phyloP scores from a whole-genome alignment of 1,139 yeast species.

The Yamadazyma conglobata region DNA sequence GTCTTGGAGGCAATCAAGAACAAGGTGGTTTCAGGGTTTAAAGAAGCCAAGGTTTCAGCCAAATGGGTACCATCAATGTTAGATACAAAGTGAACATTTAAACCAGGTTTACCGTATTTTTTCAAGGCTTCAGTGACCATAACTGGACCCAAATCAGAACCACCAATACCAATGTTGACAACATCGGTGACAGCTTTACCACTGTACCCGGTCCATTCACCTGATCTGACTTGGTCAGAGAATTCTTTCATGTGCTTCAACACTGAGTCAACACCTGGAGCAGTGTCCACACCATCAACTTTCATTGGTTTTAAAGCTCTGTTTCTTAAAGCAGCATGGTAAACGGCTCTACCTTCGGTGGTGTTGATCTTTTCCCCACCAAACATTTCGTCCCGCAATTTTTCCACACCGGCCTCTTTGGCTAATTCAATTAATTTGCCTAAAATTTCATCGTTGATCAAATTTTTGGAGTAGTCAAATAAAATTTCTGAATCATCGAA shows the following conservation, averaged over 20 bases:
- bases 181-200: conserved; percentile 91
- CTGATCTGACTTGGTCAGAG: conserved; percentile 83
- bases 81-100: conserved; percentile 88
- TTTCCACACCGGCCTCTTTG: conserved; percentile 83
- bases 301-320: conserved; percentile 71
- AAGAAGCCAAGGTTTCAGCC: conserved; percentile 78
- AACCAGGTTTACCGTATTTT: conserved; percentile 74
- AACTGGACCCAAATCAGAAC: conserved; percentile 97
- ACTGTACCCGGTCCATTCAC: conserved; percentile 94
- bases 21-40: conserved; percentile 87
- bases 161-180: conserved; percentile 98
- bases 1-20: conserved; percentile 96
- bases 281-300: conserved; percentile 87
- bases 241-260: conserved; percentile 95
- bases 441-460: conserved; percentile 81
- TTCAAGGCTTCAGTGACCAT: conserved; percentile 98
- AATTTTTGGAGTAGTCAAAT: conserved; percentile 93
- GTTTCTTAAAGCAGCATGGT: conserved; percentile 94
- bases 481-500: conserved; percentile 83
- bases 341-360: conserved; percentile 96
- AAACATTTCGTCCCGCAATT: conserved; percentile 86
- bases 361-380: conserved; percentile 89
- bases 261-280: conserved; percentile 86
- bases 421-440: conserved; percentile 70
- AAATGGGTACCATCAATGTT: conserved; percentile 98